Base-by-base conservation (phyloP, 2,329 filamentous ascomycete species). In the Daldinia eschscholtzii region DNA sequence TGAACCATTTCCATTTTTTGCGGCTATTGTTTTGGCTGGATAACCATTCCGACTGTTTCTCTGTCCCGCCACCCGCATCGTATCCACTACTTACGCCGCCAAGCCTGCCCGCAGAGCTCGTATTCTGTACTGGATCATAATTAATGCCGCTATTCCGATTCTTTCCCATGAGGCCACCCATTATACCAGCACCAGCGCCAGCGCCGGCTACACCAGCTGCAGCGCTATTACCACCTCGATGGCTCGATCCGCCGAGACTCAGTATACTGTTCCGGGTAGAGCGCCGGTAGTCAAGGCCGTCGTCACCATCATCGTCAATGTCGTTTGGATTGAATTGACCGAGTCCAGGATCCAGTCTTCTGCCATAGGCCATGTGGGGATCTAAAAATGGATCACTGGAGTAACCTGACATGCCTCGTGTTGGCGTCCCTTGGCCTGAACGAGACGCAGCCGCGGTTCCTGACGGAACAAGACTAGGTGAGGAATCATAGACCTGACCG, bases 271-370 rank as follows among this genome's bases (percentile, higher is more conserved):
- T 86, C 67, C 87, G 85, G 78, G 84, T 74, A 78, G 80, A 75
- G 77, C 78, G 80, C 57, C 79, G 81, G 73, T 87, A 90, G 4
- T 87, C 85, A 58, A 96, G 85, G 1, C 92, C 93, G 77, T 97
- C 94, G 75, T 97, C 94, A 30, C 93, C 93, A 76, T 98, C 94
- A 78, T 97, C 94, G 23, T 87, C 88, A 71, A 97, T 94, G 13
- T 91, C 89, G 75, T 92, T 89, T 2, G 94, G 93, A 77, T 97
- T 90, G 66, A 96, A 86, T 1, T 87, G 82, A 42, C 87, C 87
- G 3, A 90, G 80, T 7, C 82, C 79, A 26, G 85, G 80, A 65
- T 85, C 85, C 80, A 85, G 80, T 76, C 81, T 42, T 79, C 80
- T 10, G 75, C 78, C 68, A 77, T 83, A 52, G 81, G 87, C 75